Percentiles rank a stretch among this genome's conserved stretches.
phyloP scores from a whole-genome alignment of 2,329 filamentous ascomycete species.

The Phialemoniopsis sp. region DNA sequence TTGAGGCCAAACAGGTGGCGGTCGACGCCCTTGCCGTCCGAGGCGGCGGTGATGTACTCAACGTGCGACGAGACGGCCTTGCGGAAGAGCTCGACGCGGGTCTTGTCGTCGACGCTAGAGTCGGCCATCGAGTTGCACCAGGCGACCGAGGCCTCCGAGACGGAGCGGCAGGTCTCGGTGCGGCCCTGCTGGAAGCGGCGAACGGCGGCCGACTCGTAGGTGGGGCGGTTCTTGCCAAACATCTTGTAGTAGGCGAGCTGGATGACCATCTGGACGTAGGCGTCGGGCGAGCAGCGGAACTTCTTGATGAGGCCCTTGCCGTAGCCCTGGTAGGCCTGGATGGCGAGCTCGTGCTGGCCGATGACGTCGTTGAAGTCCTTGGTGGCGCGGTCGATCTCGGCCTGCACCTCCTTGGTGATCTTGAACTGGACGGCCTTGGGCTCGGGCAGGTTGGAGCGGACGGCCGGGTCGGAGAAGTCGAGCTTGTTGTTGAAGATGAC shows the following conservation, averaged over 20 bases:
- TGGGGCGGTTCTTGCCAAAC: conserved; percentile 96
- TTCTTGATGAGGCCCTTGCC: conserved; percentile 99
- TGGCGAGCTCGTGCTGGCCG: conserved; percentile 80
- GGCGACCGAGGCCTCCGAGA: conserved; percentile 85
- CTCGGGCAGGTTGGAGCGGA: conserved; percentile 81
- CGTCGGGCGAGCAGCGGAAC: conserved; percentile 97
- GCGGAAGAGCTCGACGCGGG: conserved; percentile 72
- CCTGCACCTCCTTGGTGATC: conserved; percentile 67
- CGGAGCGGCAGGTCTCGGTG: conserved; percentile 90
- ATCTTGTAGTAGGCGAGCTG: conserved; percentile 98
- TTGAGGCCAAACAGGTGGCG: conserved; percentile 96
- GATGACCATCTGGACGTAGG: conserved; percentile 97
- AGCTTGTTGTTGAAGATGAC: conserved; percentile 93
- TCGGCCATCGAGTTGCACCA: conserved; percentile 89
- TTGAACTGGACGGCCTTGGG: conserved; percentile 76
- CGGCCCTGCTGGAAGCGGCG: conserved; percentile 94
- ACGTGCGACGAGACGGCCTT: conserved; percentile 78
- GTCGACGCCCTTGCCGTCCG: conserved; percentile 90
- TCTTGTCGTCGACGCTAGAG: conserved; percentile 55
- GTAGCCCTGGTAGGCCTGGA: conserved; percentile 95
- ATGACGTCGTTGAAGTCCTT: conserved; percentile 80
- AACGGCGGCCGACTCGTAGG: conserved; percentile 94
- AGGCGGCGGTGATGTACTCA: conserved; percentile 86
- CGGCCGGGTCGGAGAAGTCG: conserved; percentile 72
- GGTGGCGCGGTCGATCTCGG: conserved; percentile 74